Evolutionary conservation across 2,329 filamentous ascomycete genomes (phyloP), one percentile per base, ranked within the genome.

Genomic region (Beauveria rudraprayagi): DNA sequence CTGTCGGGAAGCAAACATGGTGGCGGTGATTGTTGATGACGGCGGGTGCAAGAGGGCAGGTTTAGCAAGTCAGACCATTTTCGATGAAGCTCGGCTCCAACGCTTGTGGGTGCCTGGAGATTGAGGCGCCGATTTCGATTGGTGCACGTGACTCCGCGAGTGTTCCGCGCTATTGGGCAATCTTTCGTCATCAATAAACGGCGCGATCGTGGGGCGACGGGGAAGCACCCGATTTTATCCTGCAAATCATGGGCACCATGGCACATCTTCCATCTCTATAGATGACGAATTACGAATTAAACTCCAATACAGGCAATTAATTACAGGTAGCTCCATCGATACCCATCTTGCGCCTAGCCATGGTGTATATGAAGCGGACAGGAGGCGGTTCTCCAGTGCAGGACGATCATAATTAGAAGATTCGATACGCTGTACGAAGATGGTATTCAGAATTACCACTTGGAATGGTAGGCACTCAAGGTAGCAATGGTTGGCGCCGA

Each of bases 371-470:
- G 47, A 59, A 24, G 56, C 17, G 37, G 37, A 26, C 34, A 40
- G 44, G 24, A 14, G 34, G 47, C 52, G 30, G 46, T 48, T 22
- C 53, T 48, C 10, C 5, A 50, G 19, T 50, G 22, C 41, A 57
- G 41, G 41, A 41, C 22, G 8, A 17, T 24, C 3, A 41, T 24
- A 41, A 26, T 50, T 24, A 10, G n/a, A 17, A 41, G 16, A 10
- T 16, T 34, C 2, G 7, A 46, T 7, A 17, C 24, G n/a, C 16
- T 19, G 14, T 37, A 22, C 26, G 11, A 80, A 68, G 22, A 92
- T 92, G 89, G 82, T 80, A 17, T 78, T 95, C 65, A 86, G 91
- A 63, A 91, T 96, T 67, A 94, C 90, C 3, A 90, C 89, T 16
- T 93, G 90, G 90, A 93, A 93, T 76, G 90, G 89, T 90, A 73